These are phyloP conservation scores for Aureobasidium sp. DNA, from an alignment of 2,329 filamentous ascomycete genomes.

Conservation along the genomic window DNA sequence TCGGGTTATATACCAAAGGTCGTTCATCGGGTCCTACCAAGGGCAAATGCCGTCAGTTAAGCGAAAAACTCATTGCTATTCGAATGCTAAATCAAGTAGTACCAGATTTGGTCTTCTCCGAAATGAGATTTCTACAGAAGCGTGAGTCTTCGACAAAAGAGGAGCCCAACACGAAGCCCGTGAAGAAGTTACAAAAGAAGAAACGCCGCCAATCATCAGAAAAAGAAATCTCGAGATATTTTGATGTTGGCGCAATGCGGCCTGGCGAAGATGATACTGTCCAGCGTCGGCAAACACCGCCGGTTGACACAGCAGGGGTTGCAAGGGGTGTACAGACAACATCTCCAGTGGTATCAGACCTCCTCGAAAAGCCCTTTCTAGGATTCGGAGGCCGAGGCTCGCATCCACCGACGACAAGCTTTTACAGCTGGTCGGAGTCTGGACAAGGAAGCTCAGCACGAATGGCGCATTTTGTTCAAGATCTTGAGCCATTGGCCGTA, in stretches of 20 bases:
- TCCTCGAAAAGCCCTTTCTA: slow-evolving; percentile 31
- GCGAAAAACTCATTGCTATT: slow-evolving; percentile 18
- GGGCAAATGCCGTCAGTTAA: slow-evolving; percentile 35
- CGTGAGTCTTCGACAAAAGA: slow-evolving; percentile 26
- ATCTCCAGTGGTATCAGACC: slow-evolving; percentile 24
- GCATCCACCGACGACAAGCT: slow-evolving; percentile 23
- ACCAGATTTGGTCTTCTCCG: slow-evolving; percentile 46
- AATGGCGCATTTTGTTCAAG: neutral
- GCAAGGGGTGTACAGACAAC: neutral
- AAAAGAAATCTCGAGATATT: slow-evolving; percentile 42
- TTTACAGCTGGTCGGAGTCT: slow-evolving; percentile 16
- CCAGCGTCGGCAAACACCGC: neutral
- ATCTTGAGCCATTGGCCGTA: neutral
- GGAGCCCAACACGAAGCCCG: slow-evolving; percentile 21
- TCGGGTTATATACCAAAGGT: slow-evolving; percentile 45
- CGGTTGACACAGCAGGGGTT: neutral
- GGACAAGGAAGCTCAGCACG: neutral
- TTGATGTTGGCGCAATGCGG: slow-evolving; percentile 28
- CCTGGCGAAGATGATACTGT: slow-evolving; percentile 18
- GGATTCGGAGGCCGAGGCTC: slow-evolving; percentile 33
- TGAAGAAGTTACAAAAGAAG: slow-evolving; percentile 25
- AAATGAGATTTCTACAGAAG: slow-evolving; percentile 43
- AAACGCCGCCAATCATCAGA: slow-evolving; percentile 29
- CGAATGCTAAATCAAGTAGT: slow-evolving; percentile 32
- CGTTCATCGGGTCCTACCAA: slow-evolving; percentile 39